A percentile compares a stretch with the other conserved stretches of the same genome.
Evolutionary conservation across 805 yeast genomes (phyloP).

Genomic region (Metschnikowia henanensis): DNA sequence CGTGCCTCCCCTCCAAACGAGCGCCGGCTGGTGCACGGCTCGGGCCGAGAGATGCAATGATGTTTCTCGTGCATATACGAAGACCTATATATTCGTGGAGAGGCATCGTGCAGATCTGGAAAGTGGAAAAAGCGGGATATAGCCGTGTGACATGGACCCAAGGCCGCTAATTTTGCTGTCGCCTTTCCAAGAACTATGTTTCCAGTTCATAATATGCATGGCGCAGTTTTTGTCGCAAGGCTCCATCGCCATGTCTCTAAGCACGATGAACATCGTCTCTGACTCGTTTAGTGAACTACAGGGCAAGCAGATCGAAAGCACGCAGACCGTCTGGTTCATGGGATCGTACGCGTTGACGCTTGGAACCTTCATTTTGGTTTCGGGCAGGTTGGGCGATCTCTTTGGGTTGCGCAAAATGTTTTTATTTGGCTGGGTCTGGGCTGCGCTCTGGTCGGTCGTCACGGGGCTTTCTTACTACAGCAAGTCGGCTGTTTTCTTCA

Average conservation of each 20-base stretch:
- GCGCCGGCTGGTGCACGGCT: neutral
- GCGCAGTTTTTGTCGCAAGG: conserved; percentile 41
- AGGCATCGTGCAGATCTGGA: neutral
- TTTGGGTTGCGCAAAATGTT: conserved; percentile 61
- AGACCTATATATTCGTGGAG: neutral
- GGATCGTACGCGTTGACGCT: conserved; percentile 71
- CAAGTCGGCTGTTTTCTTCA: conserved; percentile 49
- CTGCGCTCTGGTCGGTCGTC: conserved; percentile 56
- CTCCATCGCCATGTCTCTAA: conserved; percentile 37
- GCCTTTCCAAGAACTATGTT: conserved; percentile 13
- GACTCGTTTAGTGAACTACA: conserved; percentile 24
- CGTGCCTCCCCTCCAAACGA: conserved; percentile 2
- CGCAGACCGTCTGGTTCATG: conserved; percentile 50
- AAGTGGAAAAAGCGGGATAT: neutral
- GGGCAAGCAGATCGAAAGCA: conserved; percentile 4
- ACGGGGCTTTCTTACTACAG: conserved; percentile 58
- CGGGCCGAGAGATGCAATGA: conserved; percentile 13
- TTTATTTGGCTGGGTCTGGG: conserved; percentile 55
- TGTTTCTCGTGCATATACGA: conserved; percentile 6
- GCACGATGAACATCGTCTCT: conserved; percentile 37
- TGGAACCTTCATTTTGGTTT: conserved; percentile 68
- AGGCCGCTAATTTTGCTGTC: conserved; percentile 14
- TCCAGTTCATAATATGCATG: conserved; percentile 14
- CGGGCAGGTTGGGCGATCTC: conserved; percentile 73
- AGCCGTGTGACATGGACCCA: conserved; percentile 9